Percentiles rank a stretch among this genome's conserved stretches.
phyloP scores from a whole-genome alignment of 768 basidiomycete species.

The Podaxis sp. region DNA sequence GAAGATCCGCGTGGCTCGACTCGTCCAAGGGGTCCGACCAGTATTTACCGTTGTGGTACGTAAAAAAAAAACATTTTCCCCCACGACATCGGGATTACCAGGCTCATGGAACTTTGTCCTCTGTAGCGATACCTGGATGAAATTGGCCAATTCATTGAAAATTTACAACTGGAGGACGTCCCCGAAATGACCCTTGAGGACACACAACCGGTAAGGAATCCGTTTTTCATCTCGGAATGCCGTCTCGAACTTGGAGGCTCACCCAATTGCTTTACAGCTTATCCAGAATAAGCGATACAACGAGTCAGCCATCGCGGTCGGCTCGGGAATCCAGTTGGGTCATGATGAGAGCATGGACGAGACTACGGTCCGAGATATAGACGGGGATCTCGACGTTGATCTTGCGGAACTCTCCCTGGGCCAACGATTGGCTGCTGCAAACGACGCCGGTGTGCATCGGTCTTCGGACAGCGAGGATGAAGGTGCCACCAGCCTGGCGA shows the following conservation, averaged over 20 bases:
- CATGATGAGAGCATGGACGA: conserved; percentile 58
- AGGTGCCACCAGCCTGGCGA: conserved; percentile 20
- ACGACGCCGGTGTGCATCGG: conserved; percentile 44
- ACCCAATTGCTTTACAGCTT: conserved; percentile 28
- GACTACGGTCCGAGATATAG: conserved; percentile 42
- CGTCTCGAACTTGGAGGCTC: neutral
- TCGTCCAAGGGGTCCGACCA: conserved; percentile 55
- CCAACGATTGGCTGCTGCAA: conserved; percentile 78
- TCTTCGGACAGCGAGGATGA: conserved; percentile 50
- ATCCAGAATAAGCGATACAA: conserved; percentile 63
- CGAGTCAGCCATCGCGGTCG: conserved; percentile 62
- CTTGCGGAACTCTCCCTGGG: conserved; percentile 91
- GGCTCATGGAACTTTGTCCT: conserved; percentile 13
- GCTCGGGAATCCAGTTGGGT: conserved; percentile 65
- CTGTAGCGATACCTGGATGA: conserved; percentile 54
- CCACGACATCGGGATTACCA: neutral
- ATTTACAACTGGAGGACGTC: conserved; percentile 45
- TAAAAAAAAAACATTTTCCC: conserved; percentile 14
- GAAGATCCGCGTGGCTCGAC: conserved; percentile 48
- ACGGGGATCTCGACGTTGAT: conserved; percentile 77
- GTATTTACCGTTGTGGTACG: conserved; percentile 57
- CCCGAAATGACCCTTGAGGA: conserved; percentile 14
- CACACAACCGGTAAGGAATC: conserved; percentile 16
- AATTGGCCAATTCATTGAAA: conserved; percentile 49
- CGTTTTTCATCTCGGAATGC: neutral